Evolutionary conservation across 805 yeast genomes (phyloP).

Genomic region (Pichia gijzeniarum): DNA sequence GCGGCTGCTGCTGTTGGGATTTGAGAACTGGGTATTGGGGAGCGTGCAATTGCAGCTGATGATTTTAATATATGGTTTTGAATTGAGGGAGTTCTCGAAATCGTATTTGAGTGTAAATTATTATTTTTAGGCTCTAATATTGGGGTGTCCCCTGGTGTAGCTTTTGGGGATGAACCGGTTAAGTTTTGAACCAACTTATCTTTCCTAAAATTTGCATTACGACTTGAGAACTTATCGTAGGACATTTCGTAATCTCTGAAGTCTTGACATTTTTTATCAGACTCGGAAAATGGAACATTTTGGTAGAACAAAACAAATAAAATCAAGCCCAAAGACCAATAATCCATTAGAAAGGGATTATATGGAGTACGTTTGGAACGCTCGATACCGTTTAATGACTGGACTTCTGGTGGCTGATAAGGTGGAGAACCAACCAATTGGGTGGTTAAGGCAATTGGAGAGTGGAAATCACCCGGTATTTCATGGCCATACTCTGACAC

Average conservation of each 20-base stretch:
- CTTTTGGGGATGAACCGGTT: constrained; percentile 4
- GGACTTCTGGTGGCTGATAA: constrained; percentile 76
- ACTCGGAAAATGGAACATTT: constrained; percentile 54
- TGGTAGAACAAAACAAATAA: constrained; percentile 56
- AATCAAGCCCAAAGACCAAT: constrained; percentile 71
- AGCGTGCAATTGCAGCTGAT: constrained; percentile 12
- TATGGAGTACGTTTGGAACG: constrained; percentile 45
- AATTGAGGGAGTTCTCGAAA: constrained; percentile 8
- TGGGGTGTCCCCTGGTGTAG: constrained; percentile 2
- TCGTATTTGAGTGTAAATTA: background rate
- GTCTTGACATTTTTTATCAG: constrained; percentile 37
- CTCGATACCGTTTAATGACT: constrained; percentile 39
- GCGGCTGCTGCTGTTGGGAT: constrained; percentile 3
- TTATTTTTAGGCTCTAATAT: background rate
- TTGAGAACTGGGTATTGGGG: background rate
- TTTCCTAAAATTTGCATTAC: constrained; percentile 39
- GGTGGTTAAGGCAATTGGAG: constrained; percentile 35
- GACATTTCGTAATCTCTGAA: constrained; percentile 50
- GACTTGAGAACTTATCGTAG: constrained; percentile 32
- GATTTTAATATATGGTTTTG: constrained; percentile 6
- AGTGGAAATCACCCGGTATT: constrained; percentile 44
- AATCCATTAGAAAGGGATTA: constrained; percentile 67
- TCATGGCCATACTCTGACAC: constrained; percentile 69
- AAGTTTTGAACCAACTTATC: constrained; percentile 25
- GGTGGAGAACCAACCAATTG: constrained; percentile 80